phyloP scores from a whole-genome alignment of 306 rosid species.

The Vicia faba region DNA sequence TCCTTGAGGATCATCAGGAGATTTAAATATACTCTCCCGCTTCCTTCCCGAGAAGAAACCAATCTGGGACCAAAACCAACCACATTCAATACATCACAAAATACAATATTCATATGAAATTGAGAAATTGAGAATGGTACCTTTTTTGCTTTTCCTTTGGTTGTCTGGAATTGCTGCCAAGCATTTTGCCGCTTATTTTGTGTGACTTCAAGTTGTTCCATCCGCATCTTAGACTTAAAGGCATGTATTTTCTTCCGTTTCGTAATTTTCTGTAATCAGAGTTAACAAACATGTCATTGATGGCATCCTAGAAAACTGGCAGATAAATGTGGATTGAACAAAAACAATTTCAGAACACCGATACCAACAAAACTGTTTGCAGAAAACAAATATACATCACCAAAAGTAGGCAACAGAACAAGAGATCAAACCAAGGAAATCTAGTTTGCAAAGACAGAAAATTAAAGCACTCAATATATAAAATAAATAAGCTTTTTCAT shows the following conservation, averaged over 20 bases:
- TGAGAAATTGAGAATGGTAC: slow-evolving; percentile 42
- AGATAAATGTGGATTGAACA: slow-evolving; percentile 4
- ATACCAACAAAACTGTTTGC: slow-evolving; percentile 1
- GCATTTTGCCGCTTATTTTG: slow-evolving; percentile 99
- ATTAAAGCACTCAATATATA: slow-evolving; percentile 4
- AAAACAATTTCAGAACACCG: slow-evolving; percentile 13
- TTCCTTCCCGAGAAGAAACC: slow-evolving; percentile 94
- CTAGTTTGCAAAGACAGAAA: slow-evolving; percentile 16
- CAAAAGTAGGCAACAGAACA: not conserved
- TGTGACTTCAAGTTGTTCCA: slow-evolving; percentile 94
- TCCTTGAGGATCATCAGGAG: slow-evolving; percentile 92
- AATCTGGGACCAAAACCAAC: slow-evolving; percentile 52
- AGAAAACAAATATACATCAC: not conserved
- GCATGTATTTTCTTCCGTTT: slow-evolving; percentile 96
- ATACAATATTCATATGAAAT: not conserved
- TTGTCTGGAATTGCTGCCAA: slow-evolving; percentile 97
- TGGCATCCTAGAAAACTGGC: slow-evolving; percentile 22
- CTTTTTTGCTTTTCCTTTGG: slow-evolving; percentile 96
- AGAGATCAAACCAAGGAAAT: not conserved
- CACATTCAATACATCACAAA: slow-evolving; percentile 11
- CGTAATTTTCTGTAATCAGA: slow-evolving; percentile 65
- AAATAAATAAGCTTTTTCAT: slow-evolving; percentile 4
- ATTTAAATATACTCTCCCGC: slow-evolving; percentile 95
- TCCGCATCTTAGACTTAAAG: slow-evolving; percentile 94
- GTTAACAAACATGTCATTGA: slow-evolving; percentile 38